These are phyloP conservation scores for Pleurotus cornucopiae DNA, from an alignment of 768 basidiomycete species.

Conservation along the genomic window DNA sequence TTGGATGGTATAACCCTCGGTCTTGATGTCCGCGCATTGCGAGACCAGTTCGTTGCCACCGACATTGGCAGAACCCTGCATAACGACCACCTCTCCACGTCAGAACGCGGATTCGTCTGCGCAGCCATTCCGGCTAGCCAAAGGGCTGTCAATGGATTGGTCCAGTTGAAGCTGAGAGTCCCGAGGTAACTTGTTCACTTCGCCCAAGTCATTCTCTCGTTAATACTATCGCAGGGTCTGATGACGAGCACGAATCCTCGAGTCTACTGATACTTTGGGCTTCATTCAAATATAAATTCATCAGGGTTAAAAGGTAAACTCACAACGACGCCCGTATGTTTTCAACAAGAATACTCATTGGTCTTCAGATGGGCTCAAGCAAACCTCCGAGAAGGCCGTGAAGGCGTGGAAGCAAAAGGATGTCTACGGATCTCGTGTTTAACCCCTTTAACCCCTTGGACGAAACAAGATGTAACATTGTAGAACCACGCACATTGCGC, in stretches of 20 bases:
- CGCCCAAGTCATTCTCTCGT: background rate
- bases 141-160: constrained; percentile 91
- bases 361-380: constrained; percentile 76
- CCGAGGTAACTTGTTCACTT: constrained; percentile 49
- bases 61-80: constrained; percentile 89
- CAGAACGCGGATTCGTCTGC: constrained; percentile 93
- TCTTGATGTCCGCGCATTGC: constrained; percentile 89
- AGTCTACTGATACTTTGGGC: constrained; percentile 90
- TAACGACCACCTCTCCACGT: constrained; percentile 99
- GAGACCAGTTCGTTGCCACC: constrained; percentile 93
- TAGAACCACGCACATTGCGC: too few species aligned
- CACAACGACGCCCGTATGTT: background rate
- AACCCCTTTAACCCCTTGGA: constrained; percentile 9
- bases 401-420: constrained; percentile 72
- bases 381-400: constrained; percentile 80
- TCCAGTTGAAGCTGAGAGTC: constrained; percentile 83
- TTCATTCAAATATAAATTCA: constrained; percentile 98
- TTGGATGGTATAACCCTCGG: constrained; percentile 96
- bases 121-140: constrained; percentile 91
- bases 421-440: constrained; percentile 69
- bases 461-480: background rate
- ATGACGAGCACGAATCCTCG: constrained; percentile 94
- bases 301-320: constrained; percentile 92
- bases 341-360: constrained; percentile 8
- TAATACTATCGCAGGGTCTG: constrained; percentile 53